Conservation (phyloP, 257 asterid species). For the Pogostemon cablin region DNA sequence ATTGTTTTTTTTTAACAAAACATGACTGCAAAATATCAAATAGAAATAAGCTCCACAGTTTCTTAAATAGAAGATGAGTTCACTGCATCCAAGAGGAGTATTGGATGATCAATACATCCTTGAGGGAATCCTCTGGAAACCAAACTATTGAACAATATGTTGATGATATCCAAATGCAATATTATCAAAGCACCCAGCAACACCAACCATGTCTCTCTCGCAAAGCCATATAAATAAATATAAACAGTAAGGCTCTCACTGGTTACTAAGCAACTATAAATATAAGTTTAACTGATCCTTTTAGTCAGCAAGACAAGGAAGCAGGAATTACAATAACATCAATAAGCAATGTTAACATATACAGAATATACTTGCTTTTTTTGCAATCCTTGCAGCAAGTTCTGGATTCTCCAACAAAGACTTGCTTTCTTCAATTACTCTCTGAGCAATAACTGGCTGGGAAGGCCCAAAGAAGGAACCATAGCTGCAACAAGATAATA, state of each 20-base stretch:
- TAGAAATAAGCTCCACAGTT: not conserved
- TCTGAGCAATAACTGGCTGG: slow-evolving; percentile 85
- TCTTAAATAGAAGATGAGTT: not conserved
- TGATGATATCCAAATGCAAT: slow-evolving; percentile 16
- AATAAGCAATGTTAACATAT: slow-evolving; percentile 16
- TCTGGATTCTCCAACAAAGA: slow-evolving; percentile 82
- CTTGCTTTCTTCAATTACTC: slow-evolving; percentile 98
- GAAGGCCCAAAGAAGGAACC: slow-evolving; percentile 99
- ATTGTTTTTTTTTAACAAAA: not conserved
- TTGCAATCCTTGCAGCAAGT: slow-evolving; percentile 63
- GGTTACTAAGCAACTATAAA: slow-evolving; percentile 8
- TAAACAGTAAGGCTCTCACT: not conserved
- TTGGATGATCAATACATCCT: slow-evolving; percentile 11
- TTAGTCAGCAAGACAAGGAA: slow-evolving; percentile 4
- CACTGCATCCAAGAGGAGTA: not conserved
- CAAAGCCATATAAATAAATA: no score
- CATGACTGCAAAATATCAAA: not conserved
- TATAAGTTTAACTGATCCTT: not conserved
- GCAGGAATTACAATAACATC: not conserved
- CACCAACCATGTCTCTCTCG: no score
- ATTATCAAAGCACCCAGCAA: not conserved
- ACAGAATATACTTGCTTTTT: slow-evolving; percentile 45
- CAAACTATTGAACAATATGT: not conserved
- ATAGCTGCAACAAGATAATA: slow-evolving; percentile 52
- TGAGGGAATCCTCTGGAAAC: not conserved